These are phyloP conservation scores for Cokeromyces recurvatus DNA, from an alignment of 371 early-diverging fungal genomes.

Conservation along the genomic window DNA sequence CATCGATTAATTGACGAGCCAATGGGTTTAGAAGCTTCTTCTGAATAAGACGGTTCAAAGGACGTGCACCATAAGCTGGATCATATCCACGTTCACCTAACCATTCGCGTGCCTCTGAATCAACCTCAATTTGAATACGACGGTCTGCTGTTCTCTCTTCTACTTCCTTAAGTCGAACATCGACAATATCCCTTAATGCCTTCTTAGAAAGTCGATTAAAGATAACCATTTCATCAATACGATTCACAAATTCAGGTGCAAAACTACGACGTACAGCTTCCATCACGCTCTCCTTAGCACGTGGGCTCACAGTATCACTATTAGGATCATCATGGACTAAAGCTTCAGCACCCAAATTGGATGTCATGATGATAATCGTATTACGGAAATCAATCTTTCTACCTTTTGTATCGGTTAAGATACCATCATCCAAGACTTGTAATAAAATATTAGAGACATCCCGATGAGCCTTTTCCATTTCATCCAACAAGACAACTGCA, in stretches of 20 bases:
- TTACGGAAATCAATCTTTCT: conserved; percentile 87
- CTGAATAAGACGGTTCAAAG: conserved; percentile 79
- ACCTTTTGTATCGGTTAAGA: conserved; percentile 83
- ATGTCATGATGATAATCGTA: conserved; percentile 90
- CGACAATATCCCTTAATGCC: conserved; percentile 71
- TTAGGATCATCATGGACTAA: conserved; percentile 47
- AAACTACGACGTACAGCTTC: conserved; percentile 73
- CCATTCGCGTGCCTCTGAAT: conserved; percentile 67
- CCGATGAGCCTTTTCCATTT: conserved; percentile 90
- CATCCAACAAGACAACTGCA: conserved; percentile 90
- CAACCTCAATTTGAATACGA: conserved; percentile 69
- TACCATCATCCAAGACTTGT: conserved; percentile 90
- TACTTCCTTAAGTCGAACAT: conserved; percentile 72
- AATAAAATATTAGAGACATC: conserved; percentile 73
- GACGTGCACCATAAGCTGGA: conserved; percentile 84
- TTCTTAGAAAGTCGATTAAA: conserved; percentile 64
- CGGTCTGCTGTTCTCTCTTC: conserved; percentile 73
- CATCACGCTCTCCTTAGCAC: conserved; percentile 59
- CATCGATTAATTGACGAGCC: conserved; percentile 74
- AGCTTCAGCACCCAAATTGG: conserved; percentile 77
- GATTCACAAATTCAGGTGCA: conserved; percentile 90
- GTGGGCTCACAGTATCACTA: conserved; percentile 42
- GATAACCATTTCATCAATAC: conserved; percentile 79
- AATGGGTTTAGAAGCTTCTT: conserved; percentile 79
- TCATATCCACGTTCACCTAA: conserved; percentile 79